Evolutionary conservation across 1,139 yeast genomes (phyloP), one percentile per base, ranked within the genome.

Genomic region (Diutina mesorugosa): DNA sequence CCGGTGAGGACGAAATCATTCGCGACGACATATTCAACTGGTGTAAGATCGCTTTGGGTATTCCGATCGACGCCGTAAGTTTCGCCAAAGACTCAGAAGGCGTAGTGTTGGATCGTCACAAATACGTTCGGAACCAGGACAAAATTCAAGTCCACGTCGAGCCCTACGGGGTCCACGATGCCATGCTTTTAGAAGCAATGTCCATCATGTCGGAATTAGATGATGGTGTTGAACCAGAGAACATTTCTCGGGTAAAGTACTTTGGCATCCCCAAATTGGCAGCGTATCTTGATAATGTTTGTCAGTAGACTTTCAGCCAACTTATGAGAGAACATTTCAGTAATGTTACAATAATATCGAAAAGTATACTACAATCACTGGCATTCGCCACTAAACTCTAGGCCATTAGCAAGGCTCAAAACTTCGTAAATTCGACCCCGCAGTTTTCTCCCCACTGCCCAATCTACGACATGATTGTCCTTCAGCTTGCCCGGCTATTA

Each of bases 141-240:
- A 61, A 56, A 48, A 62, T 69, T 55, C 56, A 65, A 45, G 60
- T 69, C 4, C 69, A 63, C 58, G 66, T 75, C 45, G 79, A 76
- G 60, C 80, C 79, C 0, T 70, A 71, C 72, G 80, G 80, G 4
- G 66, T 74, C 28, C 80, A 76, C 62, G 80, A 74, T 61, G 60
- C 73, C 0, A 57, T 63, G 32, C 67, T 75, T 51, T 69, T 72
- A 59, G 67, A 72, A 57, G 80, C 75, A 58, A 66, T 32, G 45
- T 38, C 68, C 57, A 57, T 54, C 6, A 54, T 64, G 6, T 29
- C 53, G 7, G 53, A 50, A 50, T 18, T 50, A 6, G 45, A 50
- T 16, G 53, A 50, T 50, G 53, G 53, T 2, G 16, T 5, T 8
- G n/a, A 16, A 4, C 53, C 53, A 1, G 29, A 32, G 5, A 9